A percentile compares a stretch with the other conserved stretches of the same genome.
Evolutionary conservation across 352 stramenopile genomes (phyloP).

Genomic region (Globisporangium radiosum): DNA sequence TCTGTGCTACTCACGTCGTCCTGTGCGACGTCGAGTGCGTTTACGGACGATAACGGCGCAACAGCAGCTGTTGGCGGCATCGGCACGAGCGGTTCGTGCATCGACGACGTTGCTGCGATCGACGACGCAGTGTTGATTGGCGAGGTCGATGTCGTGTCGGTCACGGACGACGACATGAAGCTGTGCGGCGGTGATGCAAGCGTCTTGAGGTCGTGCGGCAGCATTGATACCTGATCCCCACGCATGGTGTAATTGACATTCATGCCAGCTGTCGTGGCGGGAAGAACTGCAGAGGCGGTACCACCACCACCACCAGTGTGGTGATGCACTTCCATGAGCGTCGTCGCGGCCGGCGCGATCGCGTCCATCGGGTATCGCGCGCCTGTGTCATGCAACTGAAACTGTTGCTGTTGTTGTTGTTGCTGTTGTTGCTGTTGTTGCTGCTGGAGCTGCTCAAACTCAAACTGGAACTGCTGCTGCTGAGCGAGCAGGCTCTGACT

Average conservation of each 20-base stretch:
- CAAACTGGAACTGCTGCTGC: slow-evolving; percentile 20
- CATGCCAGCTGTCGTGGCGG: neutral
- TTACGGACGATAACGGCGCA: neutral
- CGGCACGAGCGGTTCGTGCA: neutral
- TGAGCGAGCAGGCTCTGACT: slow-evolving; percentile 5
- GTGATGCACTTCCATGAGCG: slow-evolving; percentile 10
- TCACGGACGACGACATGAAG: slow-evolving; percentile 1
- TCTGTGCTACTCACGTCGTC: neutral
- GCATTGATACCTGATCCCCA: slow-evolving; percentile 12
- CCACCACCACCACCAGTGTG: neutral
- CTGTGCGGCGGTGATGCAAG: slow-evolving; percentile 5
- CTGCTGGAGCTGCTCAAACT: slow-evolving; percentile 19
- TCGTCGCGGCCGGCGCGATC: slow-evolving; percentile 4
- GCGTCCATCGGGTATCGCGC: slow-evolving; percentile 6
- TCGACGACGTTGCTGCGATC: neutral
- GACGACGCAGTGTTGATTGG: slow-evolving; percentile 14
- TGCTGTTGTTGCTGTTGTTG: neutral
- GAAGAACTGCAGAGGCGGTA: neutral
- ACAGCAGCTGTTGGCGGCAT: neutral
- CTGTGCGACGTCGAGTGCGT: neutral
- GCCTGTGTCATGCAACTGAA: slow-evolving; percentile 9
- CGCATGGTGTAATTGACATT: slow-evolving; percentile 2
- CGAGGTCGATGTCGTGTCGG: slow-evolving; percentile 5
- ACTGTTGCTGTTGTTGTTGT: neutral
- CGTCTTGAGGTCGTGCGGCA: slow-evolving; percentile 8